Evolutionary conservation across 306 rosid genomes (phyloP), one percentile per base, ranked within the genome.

Genomic region (Astragalus glycyphyllos): DNA sequence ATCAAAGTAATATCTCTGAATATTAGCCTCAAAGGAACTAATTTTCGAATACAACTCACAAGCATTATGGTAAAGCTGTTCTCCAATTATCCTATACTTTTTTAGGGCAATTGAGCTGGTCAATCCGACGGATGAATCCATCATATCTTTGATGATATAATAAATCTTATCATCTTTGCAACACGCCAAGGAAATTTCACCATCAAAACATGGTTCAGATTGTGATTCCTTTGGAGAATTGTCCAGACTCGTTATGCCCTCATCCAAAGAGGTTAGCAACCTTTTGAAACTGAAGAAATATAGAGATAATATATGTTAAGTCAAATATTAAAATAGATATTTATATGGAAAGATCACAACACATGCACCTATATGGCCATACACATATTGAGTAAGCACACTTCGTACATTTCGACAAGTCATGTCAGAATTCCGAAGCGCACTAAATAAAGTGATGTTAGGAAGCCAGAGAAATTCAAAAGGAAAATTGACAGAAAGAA

Each of bases 1-100:
- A 80, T 88, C 92, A 80, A 93, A 93, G 88, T 84, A 84, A 62
- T 87, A 63, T 80, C 92, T 87, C 65, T 51, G 79, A 65, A 93
- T 87, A 62, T 85, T 85, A 40, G 56, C 83, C 87, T 93, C 98
- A 69, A 86, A 93, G 63, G 72, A 26, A 57, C 77, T 54, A 80
- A 93, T 65, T 66, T 84, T 83, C 13, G 73, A 74, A 65, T 87
- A 80, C 82, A 90, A 63, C 40, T 72, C 81, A 63, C 86, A 78
- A 69, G 98, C 85, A 69, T 84, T 80, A 23, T 63, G 81, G 85
- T 93, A 90, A 45, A 88, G 80, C 63, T 60, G 71, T 68, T 88
- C 89, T 68, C 98, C 98, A 31, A 79, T 54, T 41, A 26, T 75
- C 74, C 71, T 65, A 82, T 86, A 90, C 84, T 83, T 90, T 60